Base-by-base conservation (phyloP, 2,329 filamentous ascomycete species). In the Raffaelea albimanens region DNA sequence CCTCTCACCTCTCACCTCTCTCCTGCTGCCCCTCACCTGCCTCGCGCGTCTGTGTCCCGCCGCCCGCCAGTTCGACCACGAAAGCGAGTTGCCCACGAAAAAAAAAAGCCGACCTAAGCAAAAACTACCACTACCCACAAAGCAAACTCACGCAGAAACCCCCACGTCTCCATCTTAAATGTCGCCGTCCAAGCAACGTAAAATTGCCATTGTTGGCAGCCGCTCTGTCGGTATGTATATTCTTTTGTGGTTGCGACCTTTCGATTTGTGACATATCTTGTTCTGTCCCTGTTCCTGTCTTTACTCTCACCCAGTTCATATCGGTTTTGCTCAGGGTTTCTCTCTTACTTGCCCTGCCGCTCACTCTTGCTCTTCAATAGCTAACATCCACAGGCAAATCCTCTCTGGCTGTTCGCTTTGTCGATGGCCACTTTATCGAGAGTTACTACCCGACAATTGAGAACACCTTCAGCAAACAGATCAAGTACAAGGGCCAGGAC, bases 391-490 rank as follows among this genome's bases (percentile, higher is more conserved):
- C 14, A 97, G 93, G 93, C 67, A 98, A 98, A 75, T 96, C 89
- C 20, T 97, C 91, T 47, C 81, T 98, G 55, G 95, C 93, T 13
- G 93, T 97, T 43, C 91, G 91, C 63, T 97, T 93, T 62, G 91
- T 96, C 62, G 93, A 98, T 64, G 89, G 89, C 53, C 90, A 95
- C 69, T 98, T 98, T 63, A 91, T 98, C 61, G 93, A 98, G 67
- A 94, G 87, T 67, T 98, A 98, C 70, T 98, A 98, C 66, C 93
- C 93, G 33, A 98, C 93, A 38, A 97, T 98, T 61, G 93, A 98
- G 67, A 98, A 97, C 67, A 97, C 91, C 2, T 98, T 98, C 65
- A 94, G 85, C 73, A 95, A 95, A 66, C 83, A 89, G 57, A 95
- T 98, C 65, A 85, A 87, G 59, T 85, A 86, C 67, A 95, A 93